Evolutionary conservation across 2,329 filamentous ascomycete species (phyloP).

Genomic region (Monilinia vaccinii-corymbosi): DNA sequence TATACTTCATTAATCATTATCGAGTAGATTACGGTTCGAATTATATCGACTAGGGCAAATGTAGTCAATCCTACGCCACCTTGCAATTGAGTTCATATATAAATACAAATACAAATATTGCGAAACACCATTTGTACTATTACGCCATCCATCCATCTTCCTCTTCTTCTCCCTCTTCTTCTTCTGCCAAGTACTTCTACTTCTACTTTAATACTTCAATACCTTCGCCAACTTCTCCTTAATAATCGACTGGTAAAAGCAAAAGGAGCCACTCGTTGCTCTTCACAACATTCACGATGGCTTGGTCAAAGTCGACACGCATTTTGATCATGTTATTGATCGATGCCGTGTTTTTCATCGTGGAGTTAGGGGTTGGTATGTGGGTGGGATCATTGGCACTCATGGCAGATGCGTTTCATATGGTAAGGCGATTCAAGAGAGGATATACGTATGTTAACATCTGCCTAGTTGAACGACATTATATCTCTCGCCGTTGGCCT

Average conservation of each 20-base stretch:
- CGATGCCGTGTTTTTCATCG: constrained; percentile 79
- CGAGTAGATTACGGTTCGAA: too few species aligned
- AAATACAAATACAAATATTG: neutral
- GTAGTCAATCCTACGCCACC: too few species aligned
- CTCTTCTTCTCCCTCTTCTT: neutral
- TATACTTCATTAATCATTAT: too few species aligned
- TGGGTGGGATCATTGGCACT: constrained; percentile 84
- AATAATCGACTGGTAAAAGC: neutral
- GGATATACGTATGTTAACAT: constrained; percentile 14
- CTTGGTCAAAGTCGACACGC: constrained; percentile 82
- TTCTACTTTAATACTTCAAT: too few species aligned
- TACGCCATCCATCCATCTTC: neutral
- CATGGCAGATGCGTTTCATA: constrained; percentile 96
- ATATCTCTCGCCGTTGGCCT: constrained; percentile 85
- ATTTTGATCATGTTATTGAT: constrained; percentile 91
- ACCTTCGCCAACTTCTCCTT: neutral
- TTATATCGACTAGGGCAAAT: too few species aligned
- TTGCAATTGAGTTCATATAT: neutral
- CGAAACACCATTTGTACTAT: neutral
- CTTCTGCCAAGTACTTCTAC: too few species aligned
- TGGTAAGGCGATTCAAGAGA: constrained; percentile 47
- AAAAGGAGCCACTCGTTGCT: neutral
- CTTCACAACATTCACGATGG: constrained; percentile 45
- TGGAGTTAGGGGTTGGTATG: constrained; percentile 82
- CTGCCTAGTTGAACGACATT: constrained; percentile 81